Conservation (phyloP, 352 stramenopile species). For the Pythium plurisporium region DNA sequence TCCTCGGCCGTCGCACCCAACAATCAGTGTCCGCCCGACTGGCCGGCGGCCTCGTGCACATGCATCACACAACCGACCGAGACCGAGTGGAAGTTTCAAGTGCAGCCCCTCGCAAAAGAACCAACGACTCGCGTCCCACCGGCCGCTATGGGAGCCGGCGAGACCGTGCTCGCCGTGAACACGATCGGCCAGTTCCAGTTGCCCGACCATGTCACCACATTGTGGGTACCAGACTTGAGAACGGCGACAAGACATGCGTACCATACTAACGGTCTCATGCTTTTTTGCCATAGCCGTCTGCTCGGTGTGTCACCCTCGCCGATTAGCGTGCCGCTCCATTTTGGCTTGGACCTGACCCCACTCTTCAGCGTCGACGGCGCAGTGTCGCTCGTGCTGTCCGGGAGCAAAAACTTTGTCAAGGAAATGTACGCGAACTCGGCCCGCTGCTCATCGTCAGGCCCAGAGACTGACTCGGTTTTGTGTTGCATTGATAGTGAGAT, state of each 20-base stretch:
- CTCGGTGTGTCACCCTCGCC: neutral
- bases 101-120: neutral
- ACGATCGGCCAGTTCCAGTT: neutral
- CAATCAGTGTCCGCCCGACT: neutral
- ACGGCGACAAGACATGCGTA: too few relatives aligned
- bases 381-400: neutral
- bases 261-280: neutral
- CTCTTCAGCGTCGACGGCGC: neutral
- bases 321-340: neutral
- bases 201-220: neutral
- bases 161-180: neutral
- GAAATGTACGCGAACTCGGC: constrained; percentile 6
- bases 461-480: neutral
- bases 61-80: neutral
- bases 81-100: neutral
- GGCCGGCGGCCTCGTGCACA: neutral
- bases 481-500: neutral
- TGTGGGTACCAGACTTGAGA: neutral
- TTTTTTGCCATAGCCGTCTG: neutral
- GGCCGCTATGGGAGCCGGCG: neutral
- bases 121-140: neutral
- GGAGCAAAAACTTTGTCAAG: neutral
- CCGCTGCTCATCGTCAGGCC: neutral
- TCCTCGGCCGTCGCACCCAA: neutral
- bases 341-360: neutral